Evolutionary conservation across 2,329 filamentous ascomycete genomes (phyloP), one percentile per base, ranked within the genome.

Genomic region (Colletotrichum sp.): DNA sequence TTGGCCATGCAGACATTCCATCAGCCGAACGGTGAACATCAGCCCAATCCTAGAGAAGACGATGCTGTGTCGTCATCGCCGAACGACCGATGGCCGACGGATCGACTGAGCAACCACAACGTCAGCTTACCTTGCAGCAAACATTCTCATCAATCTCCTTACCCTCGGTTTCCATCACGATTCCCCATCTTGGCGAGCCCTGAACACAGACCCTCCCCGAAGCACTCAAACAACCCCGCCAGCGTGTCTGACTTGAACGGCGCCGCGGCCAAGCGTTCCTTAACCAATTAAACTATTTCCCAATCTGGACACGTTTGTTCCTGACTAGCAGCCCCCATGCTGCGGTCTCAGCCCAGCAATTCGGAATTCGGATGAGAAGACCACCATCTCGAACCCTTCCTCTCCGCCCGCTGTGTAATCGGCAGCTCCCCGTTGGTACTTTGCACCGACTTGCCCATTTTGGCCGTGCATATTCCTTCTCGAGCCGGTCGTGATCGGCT

Each of bases 221-320:
- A 21, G 48, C 28, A 30, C 64, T 55, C 70, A 76, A 69, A 73
- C 70, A 73, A 18, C 9, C n/a, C 38, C 58, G 30, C 48, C 43
- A 43, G 21, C 24, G n/a, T 32, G 68, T 38, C 52, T 55, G 48
- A 56, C 62, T 62, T 64, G 38, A 68, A 65, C 70, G 58, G 64
- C 58, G 70, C 58, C 65, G 30, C 64, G 70, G 38, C 73, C 70
- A 76, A 73, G 73, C 58, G 73, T 76, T 73, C 48, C 38, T 32
- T 13, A 34, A 18, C 26, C 61, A 56, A 71, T 75, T 48, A 55
- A 34, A 75, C 65, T 73, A 55, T 73, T 76, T 60, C 65, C 64
- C n/a, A 26, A 68, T 69, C 16, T 38, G 65, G 48, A 28, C 28
- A 26, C 8, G 12, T 38, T 36, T 21, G 73, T 73, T 60, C 65